phyloP scores from a whole-genome alignment of 192 early-diverging fungal genomes.

The Glomus cerebriforme region DNA sequence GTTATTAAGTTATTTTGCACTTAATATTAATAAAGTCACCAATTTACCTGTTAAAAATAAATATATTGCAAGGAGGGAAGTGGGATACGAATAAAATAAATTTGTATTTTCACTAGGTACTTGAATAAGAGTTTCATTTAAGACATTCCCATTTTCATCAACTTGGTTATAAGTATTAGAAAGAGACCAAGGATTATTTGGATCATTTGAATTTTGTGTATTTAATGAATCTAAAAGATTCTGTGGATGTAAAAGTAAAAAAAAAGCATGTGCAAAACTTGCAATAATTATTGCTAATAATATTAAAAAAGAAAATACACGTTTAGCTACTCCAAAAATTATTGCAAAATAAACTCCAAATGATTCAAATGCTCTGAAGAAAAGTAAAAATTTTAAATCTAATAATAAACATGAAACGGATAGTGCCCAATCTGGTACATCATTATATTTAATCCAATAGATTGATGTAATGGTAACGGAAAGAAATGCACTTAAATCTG shows the following conservation, averaged over 20 bases:
- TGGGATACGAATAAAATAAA: not conserved
- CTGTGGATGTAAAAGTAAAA: not conserved
- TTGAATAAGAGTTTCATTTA: not conserved
- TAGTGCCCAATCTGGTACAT: not conserved
- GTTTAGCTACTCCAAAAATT: conserved; percentile 3
- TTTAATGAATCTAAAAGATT: not conserved
- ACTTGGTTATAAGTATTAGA: not conserved
- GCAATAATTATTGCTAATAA: not conserved
- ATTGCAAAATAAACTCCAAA: conserved; percentile 7
- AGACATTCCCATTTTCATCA: not conserved
- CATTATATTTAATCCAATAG: not conserved
- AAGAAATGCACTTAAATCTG: not conserved
- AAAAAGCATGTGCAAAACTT: conserved; percentile 13
- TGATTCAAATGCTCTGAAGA: not conserved
- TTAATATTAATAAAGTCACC: not conserved
- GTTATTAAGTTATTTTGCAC: not conserved
- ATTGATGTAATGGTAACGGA: not conserved
- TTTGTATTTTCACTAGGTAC: not conserved
- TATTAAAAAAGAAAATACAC: conserved; percentile 13
- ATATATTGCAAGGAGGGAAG: conserved; percentile 4
- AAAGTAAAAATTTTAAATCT: conserved; percentile 18
- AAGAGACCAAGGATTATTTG: not conserved
- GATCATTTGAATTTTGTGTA: not conserved
- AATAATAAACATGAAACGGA: not conserved
- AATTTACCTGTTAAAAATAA: conserved; percentile 1